phyloP scores from a whole-genome alignment of 352 stramenopile species.

The Phytophthora litchii region DNA sequence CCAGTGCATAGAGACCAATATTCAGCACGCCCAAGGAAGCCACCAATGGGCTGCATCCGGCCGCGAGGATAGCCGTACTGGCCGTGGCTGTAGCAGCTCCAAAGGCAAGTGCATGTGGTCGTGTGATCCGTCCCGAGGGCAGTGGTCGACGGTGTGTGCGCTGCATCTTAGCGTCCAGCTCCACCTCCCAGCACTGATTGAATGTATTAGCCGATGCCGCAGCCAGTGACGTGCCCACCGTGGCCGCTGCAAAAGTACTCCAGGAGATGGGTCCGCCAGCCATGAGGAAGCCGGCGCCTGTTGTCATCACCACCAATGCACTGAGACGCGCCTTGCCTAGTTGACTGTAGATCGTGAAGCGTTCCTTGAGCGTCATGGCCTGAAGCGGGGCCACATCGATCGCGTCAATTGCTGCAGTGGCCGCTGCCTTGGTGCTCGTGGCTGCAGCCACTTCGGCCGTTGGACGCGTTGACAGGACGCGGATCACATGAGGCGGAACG shows the following conservation, averaged over 20 bases:
- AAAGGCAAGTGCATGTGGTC: constrained; percentile 82
- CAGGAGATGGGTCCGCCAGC: constrained; percentile 93
- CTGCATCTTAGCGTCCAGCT: constrained; percentile 97
- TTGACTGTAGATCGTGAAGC: constrained; percentile 84
- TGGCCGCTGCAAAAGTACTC: constrained; percentile 87
- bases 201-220: constrained; percentile 95
- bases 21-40: constrained; percentile 96
- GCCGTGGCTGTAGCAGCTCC: constrained; percentile 84
- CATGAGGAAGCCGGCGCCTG: constrained; percentile 95
- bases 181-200: constrained; percentile 98
- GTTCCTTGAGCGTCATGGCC: constrained; percentile 65
- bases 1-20: constrained; percentile 97
- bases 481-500: constrained; percentile 38
- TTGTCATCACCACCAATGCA: constrained; percentile 97
- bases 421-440: constrained; percentile 37
- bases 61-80: constrained; percentile 90
- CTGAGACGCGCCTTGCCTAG: constrained; percentile 95
- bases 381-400: constrained; percentile 23
- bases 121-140: constrained; percentile 86
- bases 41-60: constrained; percentile 95
- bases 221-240: constrained; percentile 95
- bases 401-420: constrained; percentile 31
- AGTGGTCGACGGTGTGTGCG: constrained; percentile 95
- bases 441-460: constrained; percentile 46
- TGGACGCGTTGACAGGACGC: constrained; percentile 67